A percentile compares a stretch with the other conserved stretches of the same genome.
Conservation (phyloP, 768 basidiomycete genomes). For the Leccinum subgranulosum region DNA sequence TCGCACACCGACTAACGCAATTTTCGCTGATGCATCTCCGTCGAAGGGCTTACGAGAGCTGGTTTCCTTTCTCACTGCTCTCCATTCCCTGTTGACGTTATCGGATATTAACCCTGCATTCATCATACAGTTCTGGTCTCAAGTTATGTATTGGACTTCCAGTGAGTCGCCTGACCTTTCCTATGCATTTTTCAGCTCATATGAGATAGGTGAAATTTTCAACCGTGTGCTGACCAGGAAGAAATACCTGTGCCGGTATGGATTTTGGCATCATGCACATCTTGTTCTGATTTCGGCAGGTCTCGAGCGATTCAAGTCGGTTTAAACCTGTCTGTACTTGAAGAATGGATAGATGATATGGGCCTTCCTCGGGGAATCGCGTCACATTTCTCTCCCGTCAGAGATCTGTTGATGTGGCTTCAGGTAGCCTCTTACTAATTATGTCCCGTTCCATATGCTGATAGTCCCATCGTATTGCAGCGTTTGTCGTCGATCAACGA, state of each 20-base stretch:
- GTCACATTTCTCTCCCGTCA: constrained; percentile 79
- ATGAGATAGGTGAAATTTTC: constrained; percentile 68
- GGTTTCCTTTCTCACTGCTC: constrained; percentile 76
- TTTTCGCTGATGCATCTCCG: constrained; percentile 46
- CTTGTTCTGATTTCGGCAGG: constrained; percentile 28
- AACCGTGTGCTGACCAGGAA: constrained; percentile 87
- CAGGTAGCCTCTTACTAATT: constrained; percentile 47
- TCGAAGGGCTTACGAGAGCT: constrained; percentile 53
- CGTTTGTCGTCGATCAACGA: constrained; percentile 84
- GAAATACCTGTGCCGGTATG: constrained; percentile 88
- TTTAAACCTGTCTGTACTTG: constrained; percentile 79
- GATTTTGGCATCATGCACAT: neutral
- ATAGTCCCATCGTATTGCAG: constrained; percentile 34
- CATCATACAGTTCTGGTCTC: constrained; percentile 90
- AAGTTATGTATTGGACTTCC: constrained; percentile 98
- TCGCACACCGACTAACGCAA: constrained; percentile 47
- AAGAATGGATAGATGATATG: constrained; percentile 88
- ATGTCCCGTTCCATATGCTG: constrained; percentile 1
- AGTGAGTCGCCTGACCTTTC: constrained; percentile 51
- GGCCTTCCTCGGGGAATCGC: constrained; percentile 76
- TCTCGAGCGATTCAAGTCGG: constrained; percentile 87
- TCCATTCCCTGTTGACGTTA: constrained; percentile 78
- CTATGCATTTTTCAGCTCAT: constrained; percentile 4
- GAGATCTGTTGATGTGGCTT: constrained; percentile 82
- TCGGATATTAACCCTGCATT: constrained; percentile 90